Evolutionary conservation across 805 yeast species (phyloP), one percentile per base, ranked within the genome.

Genomic region (Teunomyces atbi): DNA sequence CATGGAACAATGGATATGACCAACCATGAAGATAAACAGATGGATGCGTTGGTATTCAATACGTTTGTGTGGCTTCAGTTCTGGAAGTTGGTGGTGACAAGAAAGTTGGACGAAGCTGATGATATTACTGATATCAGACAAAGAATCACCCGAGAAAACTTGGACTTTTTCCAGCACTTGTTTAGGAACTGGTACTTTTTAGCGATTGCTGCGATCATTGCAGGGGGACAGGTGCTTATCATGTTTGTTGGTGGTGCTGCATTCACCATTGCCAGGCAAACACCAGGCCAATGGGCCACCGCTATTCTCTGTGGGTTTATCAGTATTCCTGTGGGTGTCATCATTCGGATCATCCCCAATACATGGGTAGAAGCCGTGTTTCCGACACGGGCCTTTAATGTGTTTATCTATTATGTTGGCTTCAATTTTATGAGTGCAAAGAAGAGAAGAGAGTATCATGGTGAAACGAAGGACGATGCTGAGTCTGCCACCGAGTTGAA

Each of bases 231-330:
- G 70, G 73, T 90, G 3, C 65, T 92, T 45, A 92, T 94, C 57
- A 94, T 94, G 98, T 87, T 83, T 67, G 92, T 89, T 52, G 99
- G 99, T 45, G 99, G 99, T 46, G 87, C 92, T 35, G 97, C 99
- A 0, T 94, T 94, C 68, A 81, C 91, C 6, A 77, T 91, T 53
- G 81, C 80, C 2, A 77, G 84, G 51, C 95, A 87, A 66, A 85
- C 96, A 0, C 86, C 86, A 6, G 81, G 81, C 1, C 82, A 84
- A 86, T 95, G 99, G 99, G 94, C 79, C 1, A 82, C 89, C 2
- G 94, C 98, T 0, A 66, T 92, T 4, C 59, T 86, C 21, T 81
- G 95, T 68, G 98, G 98, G 26, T 62, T 86, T 51, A 41, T 86
- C 13, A 84, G 96, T 12, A 68, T 94, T 34, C 97, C 98, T 0